Evolutionary conservation across 2,329 filamentous ascomycete genomes (phyloP).

Genomic region (Metarhizium guizhouense): DNA sequence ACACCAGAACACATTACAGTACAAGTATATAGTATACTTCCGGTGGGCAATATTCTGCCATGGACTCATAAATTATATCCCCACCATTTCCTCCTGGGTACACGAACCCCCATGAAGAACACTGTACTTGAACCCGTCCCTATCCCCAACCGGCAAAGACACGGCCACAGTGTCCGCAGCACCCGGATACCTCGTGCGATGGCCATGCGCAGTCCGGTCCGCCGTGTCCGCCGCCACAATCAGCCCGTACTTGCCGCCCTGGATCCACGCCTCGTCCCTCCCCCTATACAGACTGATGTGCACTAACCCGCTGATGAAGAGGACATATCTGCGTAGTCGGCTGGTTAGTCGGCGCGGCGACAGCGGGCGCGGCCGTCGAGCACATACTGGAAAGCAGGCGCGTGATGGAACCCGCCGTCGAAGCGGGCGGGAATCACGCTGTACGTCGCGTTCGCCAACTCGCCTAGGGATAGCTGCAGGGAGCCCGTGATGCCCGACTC

Average conservation of each 20-base stretch:
- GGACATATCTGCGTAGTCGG: slow-evolving; percentile 17
- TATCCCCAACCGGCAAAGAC: slow-evolving; percentile 10
- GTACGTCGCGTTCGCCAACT: slow-evolving; percentile 23
- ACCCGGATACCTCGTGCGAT: slow-evolving; percentile 31
- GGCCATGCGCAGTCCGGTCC: slow-evolving; percentile 29
- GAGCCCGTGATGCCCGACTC: slow-evolving; percentile 24
- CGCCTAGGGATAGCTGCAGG: slow-evolving; percentile 20
- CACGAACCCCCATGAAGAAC: slow-evolving; percentile 6
- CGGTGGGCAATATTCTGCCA: too few species aligned
- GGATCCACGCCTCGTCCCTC: slow-evolving; percentile 24
- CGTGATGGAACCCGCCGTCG: slow-evolving; percentile 31
- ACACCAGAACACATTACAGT: too few species aligned
- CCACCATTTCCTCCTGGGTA: not conserved
- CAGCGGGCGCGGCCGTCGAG: not conserved
- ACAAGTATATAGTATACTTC: too few species aligned
- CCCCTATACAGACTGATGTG: slow-evolving; percentile 31
- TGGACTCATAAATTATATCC: not conserved
- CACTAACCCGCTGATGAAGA: slow-evolving; percentile 29
- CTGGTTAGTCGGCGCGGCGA: not conserved
- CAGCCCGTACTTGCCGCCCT: slow-evolving; percentile 30
- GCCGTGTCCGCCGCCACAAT: slow-evolving; percentile 33
- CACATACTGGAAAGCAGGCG: slow-evolving; percentile 31
- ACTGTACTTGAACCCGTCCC: slow-evolving; percentile 3
- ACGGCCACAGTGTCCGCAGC: slow-evolving; percentile 25
- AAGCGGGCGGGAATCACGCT: slow-evolving; percentile 26